These are phyloP conservation scores for Phycomyces nitens DNA, from an alignment of 192 early-diverging fungal genomes.

Conservation along the genomic window DNA sequence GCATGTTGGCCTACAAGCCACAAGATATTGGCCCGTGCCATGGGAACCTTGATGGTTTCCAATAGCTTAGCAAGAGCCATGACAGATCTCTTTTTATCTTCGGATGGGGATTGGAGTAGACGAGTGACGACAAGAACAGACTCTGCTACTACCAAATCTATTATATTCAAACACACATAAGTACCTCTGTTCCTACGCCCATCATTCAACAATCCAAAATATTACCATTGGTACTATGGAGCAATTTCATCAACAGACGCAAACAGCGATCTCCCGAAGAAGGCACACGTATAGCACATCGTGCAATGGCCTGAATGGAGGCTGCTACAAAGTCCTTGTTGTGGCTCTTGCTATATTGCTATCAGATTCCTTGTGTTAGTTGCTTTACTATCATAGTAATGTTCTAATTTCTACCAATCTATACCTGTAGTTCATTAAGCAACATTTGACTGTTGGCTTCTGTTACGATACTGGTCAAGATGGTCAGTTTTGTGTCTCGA, in stretches of 20 bases:
- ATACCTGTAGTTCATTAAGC: slow-evolving; percentile 72
- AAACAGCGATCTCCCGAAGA: slow-evolving; percentile 52
- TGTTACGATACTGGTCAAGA: slow-evolving; percentile 66
- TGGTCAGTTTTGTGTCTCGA: slow-evolving; percentile 80
- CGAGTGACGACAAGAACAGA: slow-evolving; percentile 71
- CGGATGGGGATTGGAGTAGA: slow-evolving; percentile 55
- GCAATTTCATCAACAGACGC: slow-evolving; percentile 51
- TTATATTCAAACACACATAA: neutral
- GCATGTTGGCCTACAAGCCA: slow-evolving; percentile 86
- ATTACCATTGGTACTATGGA: slow-evolving; percentile 58
- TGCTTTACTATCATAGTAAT: neutral
- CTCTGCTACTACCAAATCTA: slow-evolving; percentile 73
- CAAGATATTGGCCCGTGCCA: slow-evolving; percentile 80
- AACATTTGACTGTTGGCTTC: slow-evolving; percentile 66
- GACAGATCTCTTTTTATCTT: slow-evolving; percentile 46
- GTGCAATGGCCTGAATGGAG: slow-evolving; percentile 61
- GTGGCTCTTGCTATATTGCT: slow-evolving; percentile 68
- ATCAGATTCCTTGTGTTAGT: neutral
- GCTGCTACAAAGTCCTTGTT: slow-evolving; percentile 63
- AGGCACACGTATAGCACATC: slow-evolving; percentile 55
- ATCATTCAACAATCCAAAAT: slow-evolving; percentile 14
- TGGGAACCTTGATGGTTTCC: slow-evolving; percentile 62
- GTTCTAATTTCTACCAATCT: neutral
- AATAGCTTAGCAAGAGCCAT: slow-evolving; percentile 57
- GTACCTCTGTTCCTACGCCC: slow-evolving; percentile 27